A percentile compares a stretch with the other conserved stretches of the same genome.
Evolutionary conservation across 2,329 filamentous ascomycete genomes (phyloP).

Genomic region (Epichloe coenophiala): DNA sequence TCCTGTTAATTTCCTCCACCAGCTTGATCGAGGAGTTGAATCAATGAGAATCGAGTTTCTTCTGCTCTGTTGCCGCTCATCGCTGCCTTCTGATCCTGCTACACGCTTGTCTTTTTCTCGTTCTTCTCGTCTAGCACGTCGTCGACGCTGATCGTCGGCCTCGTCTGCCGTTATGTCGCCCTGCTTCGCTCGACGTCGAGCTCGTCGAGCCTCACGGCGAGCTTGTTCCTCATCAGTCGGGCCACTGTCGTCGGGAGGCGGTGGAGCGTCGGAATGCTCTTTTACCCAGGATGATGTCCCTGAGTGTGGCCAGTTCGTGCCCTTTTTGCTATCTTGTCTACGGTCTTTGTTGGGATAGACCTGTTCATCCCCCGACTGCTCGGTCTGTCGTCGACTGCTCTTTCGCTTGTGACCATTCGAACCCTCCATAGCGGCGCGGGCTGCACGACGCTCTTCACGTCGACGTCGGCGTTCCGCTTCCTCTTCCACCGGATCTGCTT

Average conservation of each 20-base stretch:
- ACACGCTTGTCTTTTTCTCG: constrained; percentile 20
- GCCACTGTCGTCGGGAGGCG: constrained; percentile 34
- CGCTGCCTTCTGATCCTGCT: constrained; percentile 27
- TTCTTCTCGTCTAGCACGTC: constrained; percentile 31
- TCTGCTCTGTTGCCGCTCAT: constrained; percentile 28
- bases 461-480: constrained; percentile 42
- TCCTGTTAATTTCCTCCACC: constrained; percentile 45
- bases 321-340: constrained; percentile 21
- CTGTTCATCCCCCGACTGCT: constrained; percentile 29
- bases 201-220: constrained; percentile 33
- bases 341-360: constrained; percentile 28
- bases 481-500: constrained; percentile 27
- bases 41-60: constrained; percentile 31
- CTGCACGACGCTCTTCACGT: constrained; percentile 36
- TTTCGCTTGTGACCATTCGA: constrained; percentile 20
- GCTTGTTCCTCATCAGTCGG: constrained; percentile 32
- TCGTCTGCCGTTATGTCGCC: constrained; percentile 29
- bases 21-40: constrained; percentile 38
- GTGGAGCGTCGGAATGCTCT: constrained; percentile 47
- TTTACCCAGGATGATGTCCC: constrained; percentile 55
- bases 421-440: constrained; percentile 27
- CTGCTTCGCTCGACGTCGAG: constrained; percentile 30
- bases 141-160: constrained; percentile 28
- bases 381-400: constrained; percentile 27
- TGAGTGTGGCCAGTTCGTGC: constrained; percentile 43